Percentiles rank a stretch among this genome's conserved stretches.
These are phyloP conservation scores for Agroathelia rolfsii DNA, from an alignment of 1,284 basidiomycete genomes.

Conservation along the genomic window DNA sequence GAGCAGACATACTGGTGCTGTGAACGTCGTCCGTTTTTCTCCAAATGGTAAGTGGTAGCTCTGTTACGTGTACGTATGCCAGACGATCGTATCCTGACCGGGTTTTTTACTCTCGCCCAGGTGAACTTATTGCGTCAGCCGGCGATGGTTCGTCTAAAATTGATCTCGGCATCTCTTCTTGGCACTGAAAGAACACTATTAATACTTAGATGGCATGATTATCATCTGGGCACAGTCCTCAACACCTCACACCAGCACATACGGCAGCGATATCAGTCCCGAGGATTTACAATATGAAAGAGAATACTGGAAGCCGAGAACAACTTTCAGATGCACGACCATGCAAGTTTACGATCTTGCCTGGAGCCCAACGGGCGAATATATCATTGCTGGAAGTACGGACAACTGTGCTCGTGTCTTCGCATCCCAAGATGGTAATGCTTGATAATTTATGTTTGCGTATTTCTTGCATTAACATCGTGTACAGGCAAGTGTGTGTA, in stretches of 20 bases:
- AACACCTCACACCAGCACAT: constrained; percentile 58
- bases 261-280: constrained; percentile 63
- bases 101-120: constrained; percentile 38
- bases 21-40: constrained; percentile 95
- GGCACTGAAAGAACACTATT: constrained; percentile 9
- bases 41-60: constrained; percentile 67
- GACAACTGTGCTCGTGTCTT: constrained; percentile 92
- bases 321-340: constrained; percentile 77
- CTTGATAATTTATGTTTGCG: constrained; percentile 5
- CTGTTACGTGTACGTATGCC: background rate
- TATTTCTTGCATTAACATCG: constrained; percentile 6
- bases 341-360: constrained; percentile 97
- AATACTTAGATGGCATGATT: constrained; percentile 82
- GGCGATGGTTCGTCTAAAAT: constrained; percentile 70
- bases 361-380: constrained; percentile 94
- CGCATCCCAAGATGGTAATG: constrained; percentile 62
- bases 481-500: constrained; percentile 65
- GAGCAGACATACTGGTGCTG: constrained; percentile 85
- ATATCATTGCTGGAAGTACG: constrained; percentile 89
- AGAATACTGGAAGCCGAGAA: constrained; percentile 91
- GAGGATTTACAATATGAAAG: constrained; percentile 86
- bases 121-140: constrained; percentile 84
- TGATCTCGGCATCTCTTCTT: constrained; percentile 8
- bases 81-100: constrained; percentile 6
- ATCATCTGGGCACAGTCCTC: constrained; percentile 89